These are phyloP conservation scores for Hypoxylon sp. DNA, from an alignment of 2,329 filamentous ascomycete genomes.

Conservation along the genomic window DNA sequence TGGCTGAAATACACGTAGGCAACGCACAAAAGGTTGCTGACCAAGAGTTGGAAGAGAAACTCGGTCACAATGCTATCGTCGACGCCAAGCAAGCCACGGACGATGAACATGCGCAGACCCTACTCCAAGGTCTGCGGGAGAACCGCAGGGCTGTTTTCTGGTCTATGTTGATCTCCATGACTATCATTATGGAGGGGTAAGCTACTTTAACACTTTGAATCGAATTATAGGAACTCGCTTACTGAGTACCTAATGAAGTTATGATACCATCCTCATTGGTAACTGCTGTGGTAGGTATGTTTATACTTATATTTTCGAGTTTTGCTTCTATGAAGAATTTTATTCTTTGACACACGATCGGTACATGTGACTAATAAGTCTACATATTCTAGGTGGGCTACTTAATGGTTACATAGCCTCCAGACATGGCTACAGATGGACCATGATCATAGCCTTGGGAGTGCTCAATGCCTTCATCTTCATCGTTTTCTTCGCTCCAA, in stretches of 20 bases:
- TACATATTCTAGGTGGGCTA: conserved; percentile 42
- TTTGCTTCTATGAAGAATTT: no score
- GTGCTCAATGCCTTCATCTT: conserved; percentile 45
- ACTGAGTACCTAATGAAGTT: conserved; percentile 38
- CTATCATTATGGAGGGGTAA: conserved; percentile 48
- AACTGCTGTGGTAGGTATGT: conserved; percentile 46
- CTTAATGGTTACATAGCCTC: conserved; percentile 45
- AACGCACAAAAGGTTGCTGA: conserved; percentile 44
- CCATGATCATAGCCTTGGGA: conserved; percentile 43
- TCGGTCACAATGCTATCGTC: conserved; percentile 41
- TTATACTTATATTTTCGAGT: no score
- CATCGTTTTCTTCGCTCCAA: conserved; percentile 42
- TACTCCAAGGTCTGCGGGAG: conserved; percentile 41
- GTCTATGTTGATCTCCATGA: conserved; percentile 46
- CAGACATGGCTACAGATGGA: conserved; percentile 44
- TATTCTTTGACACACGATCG: no score
- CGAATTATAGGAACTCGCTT: not conserved
- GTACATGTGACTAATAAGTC: no score
- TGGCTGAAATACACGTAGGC: conserved; percentile 26
- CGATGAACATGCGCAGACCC: conserved; percentile 45
- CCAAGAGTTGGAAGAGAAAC: conserved; percentile 43
- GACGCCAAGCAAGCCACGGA: conserved; percentile 46
- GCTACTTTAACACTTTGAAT: not conserved
- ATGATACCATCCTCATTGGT: conserved; percentile 46
- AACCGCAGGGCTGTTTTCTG: conserved; percentile 45